Evolutionary conservation across 139 green algal genomes (phyloP).

Genomic region (Ettlia oleoabundans): DNA sequence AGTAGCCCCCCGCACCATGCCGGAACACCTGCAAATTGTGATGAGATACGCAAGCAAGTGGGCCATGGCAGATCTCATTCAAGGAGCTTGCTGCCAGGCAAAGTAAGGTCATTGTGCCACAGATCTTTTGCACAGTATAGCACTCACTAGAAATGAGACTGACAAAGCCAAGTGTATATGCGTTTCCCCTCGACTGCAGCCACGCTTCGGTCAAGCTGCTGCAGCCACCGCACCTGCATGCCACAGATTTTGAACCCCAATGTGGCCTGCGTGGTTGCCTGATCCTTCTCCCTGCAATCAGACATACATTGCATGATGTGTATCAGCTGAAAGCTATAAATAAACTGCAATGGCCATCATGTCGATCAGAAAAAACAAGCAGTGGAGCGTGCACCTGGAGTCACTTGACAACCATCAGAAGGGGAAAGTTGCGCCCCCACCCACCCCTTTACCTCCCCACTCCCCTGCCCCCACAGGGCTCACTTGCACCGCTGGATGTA

Average conservation of each 20-base stretch:
- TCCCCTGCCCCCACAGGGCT: not conserved
- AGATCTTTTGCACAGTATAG: too few species aligned
- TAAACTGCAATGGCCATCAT: too few species aligned
- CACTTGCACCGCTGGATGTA: conserved; percentile 74
- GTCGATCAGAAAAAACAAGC: too few species aligned
- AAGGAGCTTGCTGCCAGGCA: too few species aligned
- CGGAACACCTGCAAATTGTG: conserved; percentile 56
- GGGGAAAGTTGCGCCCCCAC: not conserved
- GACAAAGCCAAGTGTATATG: too few species aligned
- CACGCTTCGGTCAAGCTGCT: not conserved
- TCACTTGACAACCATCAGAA: not conserved
- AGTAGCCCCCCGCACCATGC: conserved; percentile 54
- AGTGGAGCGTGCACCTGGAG: too few species aligned
- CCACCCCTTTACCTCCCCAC: not conserved
- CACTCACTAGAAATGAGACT: too few species aligned
- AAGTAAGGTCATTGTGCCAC: too few species aligned
- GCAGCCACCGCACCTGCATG: conserved; percentile 54
- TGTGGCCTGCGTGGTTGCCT: conserved; percentile 68
- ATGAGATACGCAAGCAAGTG: not conserved
- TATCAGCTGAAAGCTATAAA: too few species aligned
- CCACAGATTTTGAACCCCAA: conserved; percentile 89
- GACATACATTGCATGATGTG: too few species aligned
- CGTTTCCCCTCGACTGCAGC: not conserved
- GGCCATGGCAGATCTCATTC: too few species aligned
- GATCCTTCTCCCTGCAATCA: conserved; percentile 72